These are phyloP conservation scores for Aegilops sharonensis DNA, from an alignment of 176 grass and related monocot genomes.

Conservation along the genomic window DNA sequence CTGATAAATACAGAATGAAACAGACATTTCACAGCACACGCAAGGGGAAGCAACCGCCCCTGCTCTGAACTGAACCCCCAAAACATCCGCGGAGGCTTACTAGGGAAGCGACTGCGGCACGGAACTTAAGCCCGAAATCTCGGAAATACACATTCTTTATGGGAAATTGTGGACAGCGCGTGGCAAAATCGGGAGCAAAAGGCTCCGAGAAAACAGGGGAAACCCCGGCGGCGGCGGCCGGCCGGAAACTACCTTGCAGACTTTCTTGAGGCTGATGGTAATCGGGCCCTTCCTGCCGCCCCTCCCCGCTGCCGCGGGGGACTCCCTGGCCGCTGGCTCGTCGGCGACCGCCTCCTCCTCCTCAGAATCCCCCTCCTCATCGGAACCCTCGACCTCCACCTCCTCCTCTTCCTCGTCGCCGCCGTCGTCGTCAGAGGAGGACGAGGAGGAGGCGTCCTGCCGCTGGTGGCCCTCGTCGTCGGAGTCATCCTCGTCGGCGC, in stretches of 20 bases:
- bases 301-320: not conserved
- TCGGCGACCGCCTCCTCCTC: not conserved
- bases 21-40: not conserved
- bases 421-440: constrained; percentile 53
- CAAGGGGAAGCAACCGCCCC: not conserved
- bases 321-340: not conserved
- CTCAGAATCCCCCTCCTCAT: not conserved
- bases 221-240: not conserved
- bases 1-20: not conserved
- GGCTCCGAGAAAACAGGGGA: not conserved
- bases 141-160: not conserved
- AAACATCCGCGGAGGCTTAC: not conserved
- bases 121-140: not conserved
- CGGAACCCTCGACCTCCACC: constrained; percentile 29
- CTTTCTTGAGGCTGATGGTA: constrained; percentile 88
- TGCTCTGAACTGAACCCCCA: not conserved
- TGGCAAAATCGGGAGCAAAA: not conserved
- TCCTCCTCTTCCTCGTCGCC: constrained; percentile 25
- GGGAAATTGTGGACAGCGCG: not conserved
- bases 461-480: constrained; percentile 39
- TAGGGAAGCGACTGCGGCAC: not conserved
- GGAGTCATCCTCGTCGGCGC: not conserved
- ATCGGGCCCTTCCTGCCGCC: constrained; percentile 58
- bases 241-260: constrained; percentile 54
- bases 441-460: constrained; percentile 29